Percentiles rank a stretch among this genome's conserved stretches.
Conservation (phyloP, 805 yeast species). For the Cyberlindnera subsufficiens region DNA sequence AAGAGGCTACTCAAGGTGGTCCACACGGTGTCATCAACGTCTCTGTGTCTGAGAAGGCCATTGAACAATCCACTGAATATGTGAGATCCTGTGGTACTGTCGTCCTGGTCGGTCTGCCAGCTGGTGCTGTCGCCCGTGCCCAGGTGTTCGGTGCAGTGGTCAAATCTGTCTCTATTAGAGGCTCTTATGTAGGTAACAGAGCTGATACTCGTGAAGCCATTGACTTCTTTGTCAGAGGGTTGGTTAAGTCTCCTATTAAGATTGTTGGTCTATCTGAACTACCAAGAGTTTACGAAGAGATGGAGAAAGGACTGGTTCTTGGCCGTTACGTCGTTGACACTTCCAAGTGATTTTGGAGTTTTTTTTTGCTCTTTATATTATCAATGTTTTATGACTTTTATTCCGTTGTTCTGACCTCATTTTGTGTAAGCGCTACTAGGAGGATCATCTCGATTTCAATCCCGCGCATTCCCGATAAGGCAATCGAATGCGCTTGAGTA, state of each 20-base stretch:
- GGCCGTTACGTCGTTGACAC: slow-evolving; percentile 87
- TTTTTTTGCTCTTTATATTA: background rate
- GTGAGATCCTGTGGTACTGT: slow-evolving; percentile 57
- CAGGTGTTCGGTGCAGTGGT: slow-evolving; percentile 45
- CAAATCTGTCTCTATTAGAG: slow-evolving; percentile 40
- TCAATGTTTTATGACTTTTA: background rate
- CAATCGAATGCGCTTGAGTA: slow-evolving; percentile 1
- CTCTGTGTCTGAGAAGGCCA: slow-evolving; percentile 50
- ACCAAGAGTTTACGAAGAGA: slow-evolving; percentile 45
- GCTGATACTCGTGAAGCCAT: slow-evolving; percentile 53
- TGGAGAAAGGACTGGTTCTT: slow-evolving; percentile 48
- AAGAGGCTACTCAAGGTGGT: slow-evolving; percentile 52
- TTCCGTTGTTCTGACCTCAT: no score
- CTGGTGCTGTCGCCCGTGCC: slow-evolving; percentile 40
- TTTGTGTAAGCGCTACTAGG: no score
- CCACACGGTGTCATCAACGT: slow-evolving; percentile 60
- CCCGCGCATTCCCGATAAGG: slow-evolving; percentile 3
- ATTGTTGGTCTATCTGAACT: slow-evolving; percentile 49
- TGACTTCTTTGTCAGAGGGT: slow-evolving; percentile 62
- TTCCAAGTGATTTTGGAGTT: slow-evolving; percentile 34
- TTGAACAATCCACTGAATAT: slow-evolving; percentile 43
- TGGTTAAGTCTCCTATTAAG: slow-evolving; percentile 57
- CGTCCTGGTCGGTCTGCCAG: slow-evolving; percentile 56
- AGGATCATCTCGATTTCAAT: background rate
- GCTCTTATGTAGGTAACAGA: slow-evolving; percentile 25